These are phyloP conservation scores for Cystobasidiopsis lactophilus DNA, from an alignment of 768 basidiomycete species.

Conservation along the genomic window DNA sequence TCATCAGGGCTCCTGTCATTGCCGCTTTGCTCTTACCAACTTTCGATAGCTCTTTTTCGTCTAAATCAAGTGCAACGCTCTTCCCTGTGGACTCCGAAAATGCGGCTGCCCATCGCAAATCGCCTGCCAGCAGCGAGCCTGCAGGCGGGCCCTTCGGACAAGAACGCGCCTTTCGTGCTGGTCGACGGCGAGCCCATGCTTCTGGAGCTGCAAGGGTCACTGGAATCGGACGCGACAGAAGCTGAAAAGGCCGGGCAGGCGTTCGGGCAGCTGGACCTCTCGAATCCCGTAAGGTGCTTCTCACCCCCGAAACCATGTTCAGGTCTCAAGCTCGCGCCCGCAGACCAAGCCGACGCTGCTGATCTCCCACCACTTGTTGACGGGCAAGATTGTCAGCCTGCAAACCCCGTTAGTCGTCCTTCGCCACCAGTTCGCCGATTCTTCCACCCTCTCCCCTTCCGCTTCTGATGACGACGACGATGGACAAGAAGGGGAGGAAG, in stretches of 20 bases:
- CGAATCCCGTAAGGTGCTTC: constrained; percentile 14
- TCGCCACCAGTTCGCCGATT: constrained; percentile 6
- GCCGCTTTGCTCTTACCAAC: no score
- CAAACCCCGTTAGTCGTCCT: constrained; percentile 17
- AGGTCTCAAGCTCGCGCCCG: background rate
- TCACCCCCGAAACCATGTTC: background rate
- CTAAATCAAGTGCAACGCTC: no score
- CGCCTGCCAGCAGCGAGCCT: background rate
- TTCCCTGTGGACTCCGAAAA: no score
- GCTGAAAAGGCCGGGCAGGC: constrained; percentile 3
- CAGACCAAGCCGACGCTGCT: constrained; percentile 17
- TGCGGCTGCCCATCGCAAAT: background rate
- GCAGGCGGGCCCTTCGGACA: background rate
- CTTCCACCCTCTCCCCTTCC: no score
- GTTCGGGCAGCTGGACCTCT: constrained; percentile 18
- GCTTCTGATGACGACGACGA: no score
- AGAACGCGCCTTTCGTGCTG: constrained; percentile 10
- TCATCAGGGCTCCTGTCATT: no score
- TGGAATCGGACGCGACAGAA: constrained; percentile 6
- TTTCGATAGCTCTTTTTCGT: no score
- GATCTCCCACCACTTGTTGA: constrained; percentile 18
- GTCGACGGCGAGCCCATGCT: constrained; percentile 18
- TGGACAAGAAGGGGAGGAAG: no score
- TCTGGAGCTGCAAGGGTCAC: constrained; percentile 17
- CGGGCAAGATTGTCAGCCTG: constrained; percentile 17